These are phyloP conservation scores for Lanmaoa pseudosensibilis DNA, from an alignment of 768 basidiomycete genomes.

Conservation along the genomic window DNA sequence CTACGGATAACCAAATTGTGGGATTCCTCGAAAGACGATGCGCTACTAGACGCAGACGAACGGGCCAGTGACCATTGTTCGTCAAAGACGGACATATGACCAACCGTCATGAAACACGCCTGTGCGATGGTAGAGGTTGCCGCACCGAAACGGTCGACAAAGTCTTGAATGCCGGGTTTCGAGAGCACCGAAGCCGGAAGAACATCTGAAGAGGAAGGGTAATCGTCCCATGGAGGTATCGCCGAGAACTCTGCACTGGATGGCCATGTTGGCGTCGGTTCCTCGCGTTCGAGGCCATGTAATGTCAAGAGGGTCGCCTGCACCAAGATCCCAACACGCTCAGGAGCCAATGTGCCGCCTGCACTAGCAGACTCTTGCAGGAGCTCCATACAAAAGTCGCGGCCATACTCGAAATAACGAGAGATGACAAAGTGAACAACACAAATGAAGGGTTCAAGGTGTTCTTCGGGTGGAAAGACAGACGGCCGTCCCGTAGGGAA, in stretches of 20 bases:
- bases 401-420: conserved; percentile 82
- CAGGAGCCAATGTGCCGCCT: conserved; percentile 57
- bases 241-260: conserved; percentile 65
- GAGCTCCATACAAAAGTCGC: conserved; percentile 77
- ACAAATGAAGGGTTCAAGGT: conserved; percentile 72
- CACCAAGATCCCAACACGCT: conserved; percentile 70
- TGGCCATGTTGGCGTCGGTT: conserved; percentile 74
- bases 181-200: conserved; percentile 54
- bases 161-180: conserved; percentile 69
- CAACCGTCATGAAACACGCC: conserved; percentile 62
- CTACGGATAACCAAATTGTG: conserved; percentile 66
- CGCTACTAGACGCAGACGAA: conserved; percentile 34
- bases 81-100: conserved; percentile 80
- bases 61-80: conserved; percentile 75
- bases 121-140: conserved; percentile 57
- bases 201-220: conserved; percentile 65
- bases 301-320: conserved; percentile 78
- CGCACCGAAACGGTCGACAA: conserved; percentile 64
- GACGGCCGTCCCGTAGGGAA: conserved; percentile 69
- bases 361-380: conserved; percentile 64
- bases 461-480: conserved; percentile 70
- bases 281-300: conserved; percentile 70
- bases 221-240: conserved; percentile 57
- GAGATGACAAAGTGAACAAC: conserved; percentile 81
- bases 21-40: conserved; percentile 64